phyloP scores from a whole-genome alignment of 768 basidiomycete genomes.

The Sarcomyxa edulis region DNA sequence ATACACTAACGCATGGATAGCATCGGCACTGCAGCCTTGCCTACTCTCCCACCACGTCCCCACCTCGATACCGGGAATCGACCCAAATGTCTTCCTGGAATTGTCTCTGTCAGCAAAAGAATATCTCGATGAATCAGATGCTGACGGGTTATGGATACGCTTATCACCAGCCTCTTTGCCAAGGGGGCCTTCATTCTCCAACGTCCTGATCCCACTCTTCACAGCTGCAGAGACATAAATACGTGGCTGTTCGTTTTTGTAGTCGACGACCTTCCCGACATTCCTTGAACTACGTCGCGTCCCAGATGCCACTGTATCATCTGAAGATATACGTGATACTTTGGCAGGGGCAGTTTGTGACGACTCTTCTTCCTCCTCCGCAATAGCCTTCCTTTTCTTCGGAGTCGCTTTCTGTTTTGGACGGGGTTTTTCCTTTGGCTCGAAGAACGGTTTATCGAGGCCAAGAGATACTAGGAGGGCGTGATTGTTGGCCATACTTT shows the following conservation, averaged over 20 bases:
- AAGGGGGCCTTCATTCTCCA: constrained; percentile 28
- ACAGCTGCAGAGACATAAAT: constrained; percentile 31
- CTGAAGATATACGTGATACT: constrained; percentile 24
- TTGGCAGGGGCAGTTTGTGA: constrained; percentile 19
- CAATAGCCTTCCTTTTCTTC: constrained; percentile 38
- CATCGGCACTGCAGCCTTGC: constrained; percentile 64
- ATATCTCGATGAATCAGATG: constrained; percentile 7
- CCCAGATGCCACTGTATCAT: constrained; percentile 16
- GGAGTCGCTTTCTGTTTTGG: constrained; percentile 10
- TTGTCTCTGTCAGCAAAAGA: neutral
- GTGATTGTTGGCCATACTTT: constrained; percentile 39
- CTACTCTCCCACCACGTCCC: constrained; percentile 82
- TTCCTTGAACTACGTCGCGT: constrained; percentile 67
- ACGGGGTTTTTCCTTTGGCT: constrained; percentile 39
- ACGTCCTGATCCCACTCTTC: constrained; percentile 27
- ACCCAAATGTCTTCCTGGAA: constrained; percentile 68
- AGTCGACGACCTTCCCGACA: constrained; percentile 52
- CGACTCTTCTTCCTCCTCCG: constrained; percentile 15
- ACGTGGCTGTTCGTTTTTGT: constrained; percentile 36
- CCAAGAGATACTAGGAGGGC: constrained; percentile 36
- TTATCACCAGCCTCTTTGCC: constrained; percentile 28
- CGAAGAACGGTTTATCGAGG: constrained; percentile 41
- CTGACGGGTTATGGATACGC: constrained; percentile 50
- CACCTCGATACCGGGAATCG: constrained; percentile 73
- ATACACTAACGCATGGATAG: constrained; percentile 78